Base-by-base conservation (phyloP, 1,284 basidiomycete genomes). In the Earliella scabrosa region DNA sequence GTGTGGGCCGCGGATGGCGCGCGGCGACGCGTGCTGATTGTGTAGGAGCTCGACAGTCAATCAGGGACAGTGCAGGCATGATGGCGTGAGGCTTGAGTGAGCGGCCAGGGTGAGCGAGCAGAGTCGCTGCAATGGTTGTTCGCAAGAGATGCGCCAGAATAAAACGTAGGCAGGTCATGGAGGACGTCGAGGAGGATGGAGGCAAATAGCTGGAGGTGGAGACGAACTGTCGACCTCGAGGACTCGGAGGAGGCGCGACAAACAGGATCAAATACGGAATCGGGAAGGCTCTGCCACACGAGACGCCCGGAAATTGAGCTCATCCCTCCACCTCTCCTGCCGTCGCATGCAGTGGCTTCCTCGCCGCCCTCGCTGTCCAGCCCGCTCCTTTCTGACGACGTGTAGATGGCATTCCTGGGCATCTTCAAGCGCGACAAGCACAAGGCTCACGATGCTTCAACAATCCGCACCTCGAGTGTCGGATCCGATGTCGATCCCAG, bases 371-470 rank as follows among this genome's bases (percentile, higher is more conserved):
- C 34, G 51, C 49, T 41, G 54, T 60, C 52, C 54, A 56, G 53
- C 44, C 3, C 50, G 45, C 32, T n/a, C 18, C 32, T 24, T 26
- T 47, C 21, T 18, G 26, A 35, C 56, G 55, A 55, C 59, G 44
- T 34, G 65, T 49, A 63, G 55, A 65, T 68, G 71, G 63, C 70
- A 8, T 58, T 74, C 47, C 61, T 73, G 35, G 68, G 67, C 40
- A 53, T 74, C 52, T 73, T 74, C 60, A 73, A 67, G 57, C 68
- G 68, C 54, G 70, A 73, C 65, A 69, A 70, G 62, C 53, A 61
- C 53, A 69, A 64, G 63, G 50, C 59, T 10, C 52, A 52, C 44
- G 56, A 57, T 45, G 44, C 60, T 56, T 44, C 53, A 55, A 40
- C 54, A 18, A 54, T 60, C 50, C 59, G 60, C 54, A 41, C 53